Conservation (phyloP, 768 basidiomycete species). For the Brasilioporus rufonigricans region DNA sequence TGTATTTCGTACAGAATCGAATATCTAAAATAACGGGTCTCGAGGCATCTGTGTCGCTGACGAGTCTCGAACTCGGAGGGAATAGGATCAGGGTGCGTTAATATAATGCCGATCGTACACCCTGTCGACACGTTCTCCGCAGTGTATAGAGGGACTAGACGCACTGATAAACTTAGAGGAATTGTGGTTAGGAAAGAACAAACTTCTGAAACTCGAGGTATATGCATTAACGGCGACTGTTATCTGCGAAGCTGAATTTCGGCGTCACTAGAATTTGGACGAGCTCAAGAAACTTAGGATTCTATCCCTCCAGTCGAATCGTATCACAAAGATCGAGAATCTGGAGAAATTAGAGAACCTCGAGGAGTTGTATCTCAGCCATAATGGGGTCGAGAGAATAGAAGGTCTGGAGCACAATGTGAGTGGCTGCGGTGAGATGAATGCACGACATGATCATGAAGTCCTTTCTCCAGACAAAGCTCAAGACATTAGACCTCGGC, state of each 20-base stretch:
- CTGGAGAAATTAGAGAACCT: conserved; percentile 69
- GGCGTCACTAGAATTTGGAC: conserved; percentile 55
- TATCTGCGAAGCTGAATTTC: background rate
- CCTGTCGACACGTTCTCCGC: conserved; percentile 2
- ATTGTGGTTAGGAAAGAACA: conserved; percentile 98
- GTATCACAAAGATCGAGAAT: conserved; percentile 84
- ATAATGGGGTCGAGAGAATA: conserved; percentile 82
- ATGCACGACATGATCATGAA: background rate
- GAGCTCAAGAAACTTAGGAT: conserved; percentile 74
- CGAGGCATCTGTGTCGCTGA: conserved; percentile 53
- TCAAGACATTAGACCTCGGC: conserved; percentile 85
- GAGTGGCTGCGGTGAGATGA: conserved; percentile 20
- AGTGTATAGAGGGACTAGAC: conserved; percentile 89
- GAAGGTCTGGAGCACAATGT: conserved; percentile 89
- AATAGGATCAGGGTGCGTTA: conserved; percentile 80
- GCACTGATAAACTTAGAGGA: conserved; percentile 82
- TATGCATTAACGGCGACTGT: background rate
- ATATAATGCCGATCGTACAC: background rate
- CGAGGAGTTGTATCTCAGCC: conserved; percentile 90
- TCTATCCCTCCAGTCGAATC: conserved; percentile 90
- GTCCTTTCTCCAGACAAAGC: conserved; percentile 44
- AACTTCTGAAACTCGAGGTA: conserved; percentile 86
- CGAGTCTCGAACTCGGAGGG: conserved; percentile 89
- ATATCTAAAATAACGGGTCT: conserved; percentile 78
- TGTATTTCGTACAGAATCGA: conserved; percentile 97